Conservation (phyloP, 768 basidiomycete species). For the Pleurotus salmoneostramineus region DNA sequence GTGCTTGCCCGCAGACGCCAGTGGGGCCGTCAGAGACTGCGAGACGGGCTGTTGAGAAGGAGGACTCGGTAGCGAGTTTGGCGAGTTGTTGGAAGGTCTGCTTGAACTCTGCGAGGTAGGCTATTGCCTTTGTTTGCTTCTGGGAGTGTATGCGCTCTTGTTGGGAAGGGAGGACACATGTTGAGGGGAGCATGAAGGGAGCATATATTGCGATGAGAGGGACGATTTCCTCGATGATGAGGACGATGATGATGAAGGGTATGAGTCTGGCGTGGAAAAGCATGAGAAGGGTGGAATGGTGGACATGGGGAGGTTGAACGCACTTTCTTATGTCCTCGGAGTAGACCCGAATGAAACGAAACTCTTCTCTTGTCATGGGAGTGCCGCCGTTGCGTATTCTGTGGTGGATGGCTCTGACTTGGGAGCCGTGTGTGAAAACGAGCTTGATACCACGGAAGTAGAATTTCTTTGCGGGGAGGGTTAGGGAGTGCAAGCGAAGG, state of each 20-base stretch:
- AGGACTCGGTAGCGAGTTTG: neutral
- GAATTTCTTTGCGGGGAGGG: slow-evolving; percentile 57
- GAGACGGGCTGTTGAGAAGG: neutral
- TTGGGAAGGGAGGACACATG: slow-evolving; percentile 82
- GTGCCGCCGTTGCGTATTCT: slow-evolving; percentile 59
- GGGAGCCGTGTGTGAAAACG: slow-evolving; percentile 58
- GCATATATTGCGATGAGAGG: slow-evolving; percentile 83
- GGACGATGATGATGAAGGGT: slow-evolving; percentile 72
- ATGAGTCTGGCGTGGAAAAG: slow-evolving; percentile 47
- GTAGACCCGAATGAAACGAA: slow-evolving; percentile 64
- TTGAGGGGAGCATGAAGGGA: slow-evolving; percentile 83
- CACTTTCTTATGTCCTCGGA: slow-evolving; percentile 70
- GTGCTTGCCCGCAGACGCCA: slow-evolving; percentile 57
- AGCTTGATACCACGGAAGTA: slow-evolving; percentile 76
- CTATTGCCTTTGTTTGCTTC: slow-evolving; percentile 43
- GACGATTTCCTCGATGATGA: slow-evolving; percentile 76
- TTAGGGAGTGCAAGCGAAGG: neutral
- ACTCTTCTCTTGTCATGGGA: slow-evolving; percentile 64
- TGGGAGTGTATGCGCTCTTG: slow-evolving; percentile 55
- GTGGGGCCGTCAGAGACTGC: neutral
- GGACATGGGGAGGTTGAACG: slow-evolving; percentile 3
- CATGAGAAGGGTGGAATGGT: neutral
- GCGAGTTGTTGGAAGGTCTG: neutral
- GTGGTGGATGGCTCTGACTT: slow-evolving; percentile 47
- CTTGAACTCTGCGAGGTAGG: neutral